A percentile compares a stretch with the other conserved stretches of the same genome.
Conservation (phyloP, 208 protist species). For the Leptomonas pyrrhocoris region DNA sequence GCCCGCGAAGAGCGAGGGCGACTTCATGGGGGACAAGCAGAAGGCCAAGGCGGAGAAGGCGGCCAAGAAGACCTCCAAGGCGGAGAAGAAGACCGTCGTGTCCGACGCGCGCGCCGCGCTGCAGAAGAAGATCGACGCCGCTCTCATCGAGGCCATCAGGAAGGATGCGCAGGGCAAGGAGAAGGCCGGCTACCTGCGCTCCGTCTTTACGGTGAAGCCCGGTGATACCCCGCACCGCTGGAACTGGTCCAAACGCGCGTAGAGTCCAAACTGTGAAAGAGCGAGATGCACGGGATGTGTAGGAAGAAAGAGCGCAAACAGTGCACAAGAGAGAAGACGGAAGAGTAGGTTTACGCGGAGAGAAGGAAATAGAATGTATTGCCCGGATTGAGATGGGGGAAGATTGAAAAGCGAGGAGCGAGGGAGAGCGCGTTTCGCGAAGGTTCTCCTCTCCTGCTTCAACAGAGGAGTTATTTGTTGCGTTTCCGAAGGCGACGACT, state of each 20-base stretch:
- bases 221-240: slow-evolving; percentile 85
- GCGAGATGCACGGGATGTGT: neutral
- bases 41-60: slow-evolving; percentile 80
- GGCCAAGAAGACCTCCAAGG: slow-evolving; percentile 80
- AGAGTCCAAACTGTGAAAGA: slow-evolving; percentile 18
- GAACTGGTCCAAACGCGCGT: slow-evolving; percentile 54
- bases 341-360: slow-evolving; percentile 5
- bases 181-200: slow-evolving; percentile 84
- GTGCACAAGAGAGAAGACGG: neutral
- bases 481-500: neutral
- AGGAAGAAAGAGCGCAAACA: slow-evolving; percentile 2
- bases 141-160: slow-evolving; percentile 78
- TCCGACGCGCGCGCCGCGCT: slow-evolving; percentile 73
- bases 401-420: too few species aligned
- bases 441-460: too few species aligned
- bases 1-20: slow-evolving; percentile 81
- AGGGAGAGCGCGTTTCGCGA: too few species aligned
- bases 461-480: too few species aligned
- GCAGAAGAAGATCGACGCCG: slow-evolving; percentile 84
- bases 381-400: too few species aligned
- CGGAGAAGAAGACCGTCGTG: slow-evolving; percentile 64
- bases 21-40: slow-evolving; percentile 88
- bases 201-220: slow-evolving; percentile 86
- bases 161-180: slow-evolving; percentile 76
- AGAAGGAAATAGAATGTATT: too few species aligned